Evolutionary conservation across 495 filamentous ascomycete species (phyloP).

Genomic region (Pyrenopolyporus hunteri): DNA sequence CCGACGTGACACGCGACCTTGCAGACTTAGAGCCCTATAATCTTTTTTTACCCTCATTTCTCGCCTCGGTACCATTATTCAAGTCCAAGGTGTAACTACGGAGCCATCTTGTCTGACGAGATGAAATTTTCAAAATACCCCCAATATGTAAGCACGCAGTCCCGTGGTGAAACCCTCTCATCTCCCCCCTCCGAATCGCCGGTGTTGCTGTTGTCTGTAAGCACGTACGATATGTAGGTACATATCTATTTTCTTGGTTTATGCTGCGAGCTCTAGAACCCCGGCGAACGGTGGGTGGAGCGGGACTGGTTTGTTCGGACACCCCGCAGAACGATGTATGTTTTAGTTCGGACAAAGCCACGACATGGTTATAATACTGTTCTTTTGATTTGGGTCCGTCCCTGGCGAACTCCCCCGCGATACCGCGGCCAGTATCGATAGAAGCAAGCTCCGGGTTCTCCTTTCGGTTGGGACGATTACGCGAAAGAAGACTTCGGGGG

Average conservation of each 20-base stretch:
- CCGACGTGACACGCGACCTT: slow-evolving; percentile 33
- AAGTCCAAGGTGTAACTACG: slow-evolving; percentile 16
- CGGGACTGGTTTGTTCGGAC: slow-evolving; percentile 15
- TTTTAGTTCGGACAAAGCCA: slow-evolving; percentile 3
- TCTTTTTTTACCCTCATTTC: too few relatives aligned
- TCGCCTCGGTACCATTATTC: slow-evolving; percentile 23
- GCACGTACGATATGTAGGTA: background rate
- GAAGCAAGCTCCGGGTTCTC: slow-evolving; percentile 1
- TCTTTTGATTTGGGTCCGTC: slow-evolving; percentile 1
- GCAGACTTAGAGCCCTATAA: slow-evolving; percentile 27
- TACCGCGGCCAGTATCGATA: slow-evolving; percentile 9
- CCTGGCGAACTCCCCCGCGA: slow-evolving; percentile 8
- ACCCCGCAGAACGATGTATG: slow-evolving; percentile 12
- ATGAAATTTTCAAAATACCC: slow-evolving; percentile 7
- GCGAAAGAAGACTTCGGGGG: slow-evolving; percentile 4
- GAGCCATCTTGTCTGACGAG: slow-evolving; percentile 28
- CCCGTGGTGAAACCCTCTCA: slow-evolving; percentile 29
- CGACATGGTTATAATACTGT: slow-evolving; percentile 11
- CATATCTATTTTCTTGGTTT: background rate
- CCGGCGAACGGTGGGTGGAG: slow-evolving; percentile 10
- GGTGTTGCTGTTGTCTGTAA: background rate
- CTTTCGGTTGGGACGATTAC: slow-evolving; percentile 6
- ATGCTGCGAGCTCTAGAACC: slow-evolving; percentile 24
- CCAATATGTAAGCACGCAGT: slow-evolving; percentile 1
- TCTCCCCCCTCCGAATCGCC: slow-evolving; percentile 19